A percentile compares a stretch with the other conserved stretches of the same genome.
Evolutionary conservation across 2,329 filamentous ascomycete species (phyloP).

Genomic region (Neoarthrinium moseri): DNA sequence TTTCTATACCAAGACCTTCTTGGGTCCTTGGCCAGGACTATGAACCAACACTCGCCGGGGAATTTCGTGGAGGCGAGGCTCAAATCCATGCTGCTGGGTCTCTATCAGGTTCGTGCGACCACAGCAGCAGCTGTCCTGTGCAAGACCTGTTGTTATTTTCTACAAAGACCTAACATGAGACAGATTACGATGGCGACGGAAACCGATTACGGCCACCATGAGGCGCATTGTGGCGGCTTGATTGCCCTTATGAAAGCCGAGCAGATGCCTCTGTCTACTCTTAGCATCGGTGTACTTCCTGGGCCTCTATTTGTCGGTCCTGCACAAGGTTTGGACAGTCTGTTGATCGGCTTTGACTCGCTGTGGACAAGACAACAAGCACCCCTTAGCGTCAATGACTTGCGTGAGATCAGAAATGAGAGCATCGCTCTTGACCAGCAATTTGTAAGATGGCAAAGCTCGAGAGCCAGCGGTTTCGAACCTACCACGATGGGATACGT

Average conservation of each 20-base stretch:
- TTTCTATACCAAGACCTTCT: constrained; percentile 16
- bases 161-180: neutral
- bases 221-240: constrained; percentile 16
- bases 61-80: constrained; percentile 12
- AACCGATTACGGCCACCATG: constrained; percentile 12
- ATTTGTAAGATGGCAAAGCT: constrained; percentile 13
- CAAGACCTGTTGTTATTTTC: too few relatives aligned
- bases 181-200: constrained; percentile 15
- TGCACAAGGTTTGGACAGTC: neutral
- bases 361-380: neutral
- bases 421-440: neutral
- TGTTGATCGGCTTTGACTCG: neutral
- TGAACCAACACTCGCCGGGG: constrained; percentile 10
- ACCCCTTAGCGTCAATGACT: neutral
- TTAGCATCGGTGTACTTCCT: neutral
- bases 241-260: constrained; percentile 9
- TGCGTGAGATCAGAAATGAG: neutral
- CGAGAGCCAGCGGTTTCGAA: constrained; percentile 12
- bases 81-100: constrained; percentile 18
- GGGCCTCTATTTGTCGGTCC: neutral
- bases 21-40: constrained; percentile 12
- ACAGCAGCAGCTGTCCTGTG: neutral
- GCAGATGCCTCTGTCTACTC: constrained; percentile 1
- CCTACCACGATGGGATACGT: constrained; percentile 10
- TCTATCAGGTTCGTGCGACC: constrained; percentile 17